A percentile compares a stretch with the other conserved stretches of the same genome.
These are phyloP conservation scores for Yarrowia yakushimensis DNA, from an alignment of 805 yeast genomes.

Conservation along the genomic window DNA sequence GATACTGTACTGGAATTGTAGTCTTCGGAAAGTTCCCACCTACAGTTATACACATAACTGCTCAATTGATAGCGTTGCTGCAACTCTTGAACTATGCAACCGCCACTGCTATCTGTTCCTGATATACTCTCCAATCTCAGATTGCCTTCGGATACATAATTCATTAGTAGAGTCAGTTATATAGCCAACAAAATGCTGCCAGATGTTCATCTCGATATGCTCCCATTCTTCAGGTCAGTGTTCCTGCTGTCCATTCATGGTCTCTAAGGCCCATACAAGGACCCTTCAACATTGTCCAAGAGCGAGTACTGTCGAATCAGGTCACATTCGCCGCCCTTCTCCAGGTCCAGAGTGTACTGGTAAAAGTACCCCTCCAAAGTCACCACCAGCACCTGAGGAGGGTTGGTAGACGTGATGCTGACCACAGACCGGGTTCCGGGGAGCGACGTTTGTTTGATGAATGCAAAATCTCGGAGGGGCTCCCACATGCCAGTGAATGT, in stretches of 20 bases:
- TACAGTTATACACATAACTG: too few relatives aligned
- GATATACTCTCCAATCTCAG: too few relatives aligned
- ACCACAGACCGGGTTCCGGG: constrained; percentile 43
- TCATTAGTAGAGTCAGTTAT: constrained; percentile 19
- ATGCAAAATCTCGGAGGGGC: constrained; percentile 85
- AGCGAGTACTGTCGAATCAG: constrained; percentile 68
- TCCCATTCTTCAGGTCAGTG: background rate
- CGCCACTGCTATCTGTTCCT: too few relatives aligned
- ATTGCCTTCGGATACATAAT: background rate
- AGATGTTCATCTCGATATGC: background rate
- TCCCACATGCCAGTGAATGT: constrained; percentile 79
- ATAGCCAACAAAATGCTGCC: constrained; percentile 11
- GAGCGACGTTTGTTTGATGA: constrained; percentile 52
- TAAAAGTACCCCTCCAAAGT: constrained; percentile 79
- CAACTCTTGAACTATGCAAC: too few relatives aligned
- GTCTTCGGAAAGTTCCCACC: too few relatives aligned
- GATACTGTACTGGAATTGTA: too few relatives aligned
- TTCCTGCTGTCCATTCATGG: background rate
- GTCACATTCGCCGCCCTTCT: constrained; percentile 90
- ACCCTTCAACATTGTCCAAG: constrained; percentile 29
- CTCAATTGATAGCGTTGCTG: too few relatives aligned
- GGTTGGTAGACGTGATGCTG: constrained; percentile 37
- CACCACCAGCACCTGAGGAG: constrained; percentile 55
- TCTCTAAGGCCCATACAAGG: constrained; percentile 1
- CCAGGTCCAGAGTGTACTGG: constrained; percentile 78